phyloP scores from a whole-genome alignment of 176 grass and related monocot genomes.

The Cocos nucifera region DNA sequence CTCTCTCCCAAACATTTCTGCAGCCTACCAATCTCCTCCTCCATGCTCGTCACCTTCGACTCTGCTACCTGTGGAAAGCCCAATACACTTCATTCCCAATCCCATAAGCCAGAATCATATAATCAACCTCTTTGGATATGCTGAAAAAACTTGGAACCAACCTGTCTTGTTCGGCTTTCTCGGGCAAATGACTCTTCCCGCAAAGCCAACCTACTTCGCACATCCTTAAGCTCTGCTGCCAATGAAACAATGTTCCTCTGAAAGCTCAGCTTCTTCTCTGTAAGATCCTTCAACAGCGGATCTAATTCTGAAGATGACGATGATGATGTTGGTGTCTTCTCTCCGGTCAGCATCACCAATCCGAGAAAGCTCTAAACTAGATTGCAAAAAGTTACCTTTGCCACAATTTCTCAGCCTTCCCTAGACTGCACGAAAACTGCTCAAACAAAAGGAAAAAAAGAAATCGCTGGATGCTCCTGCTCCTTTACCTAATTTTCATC shows the following conservation, averaged over 20 bases:
- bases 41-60: slow-evolving; percentile 55
- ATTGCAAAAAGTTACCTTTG: background rate
- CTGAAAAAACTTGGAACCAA: slow-evolving; percentile 6
- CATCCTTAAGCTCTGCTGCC: slow-evolving; percentile 82
- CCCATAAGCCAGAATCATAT: background rate
- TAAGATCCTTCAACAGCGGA: slow-evolving; percentile 76
- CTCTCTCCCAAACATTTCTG: slow-evolving; percentile 60
- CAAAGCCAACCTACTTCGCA: slow-evolving; percentile 33
- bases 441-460: background rate
- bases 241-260: slow-evolving; percentile 65
- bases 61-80: slow-evolving; percentile 41
- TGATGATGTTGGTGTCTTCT: slow-evolving; percentile 23
- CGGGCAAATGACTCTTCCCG: slow-evolving; percentile 50
- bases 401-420: background rate
- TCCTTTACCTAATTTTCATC: too few relatives aligned
- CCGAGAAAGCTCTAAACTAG: background rate
- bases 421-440: background rate
- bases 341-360: slow-evolving; percentile 34
- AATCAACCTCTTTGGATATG: too few relatives aligned
- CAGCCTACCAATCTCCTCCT: slow-evolving; percentile 58
- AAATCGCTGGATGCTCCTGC: background rate
- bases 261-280: slow-evolving; percentile 85
- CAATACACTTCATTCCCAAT: background rate
- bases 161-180: slow-evolving; percentile 54
- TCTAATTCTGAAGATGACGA: slow-evolving; percentile 41